Evolutionary conservation across 257 asterid genomes (phyloP), one percentile per base, ranked within the genome.

Genomic region (Solanum piurae): DNA sequence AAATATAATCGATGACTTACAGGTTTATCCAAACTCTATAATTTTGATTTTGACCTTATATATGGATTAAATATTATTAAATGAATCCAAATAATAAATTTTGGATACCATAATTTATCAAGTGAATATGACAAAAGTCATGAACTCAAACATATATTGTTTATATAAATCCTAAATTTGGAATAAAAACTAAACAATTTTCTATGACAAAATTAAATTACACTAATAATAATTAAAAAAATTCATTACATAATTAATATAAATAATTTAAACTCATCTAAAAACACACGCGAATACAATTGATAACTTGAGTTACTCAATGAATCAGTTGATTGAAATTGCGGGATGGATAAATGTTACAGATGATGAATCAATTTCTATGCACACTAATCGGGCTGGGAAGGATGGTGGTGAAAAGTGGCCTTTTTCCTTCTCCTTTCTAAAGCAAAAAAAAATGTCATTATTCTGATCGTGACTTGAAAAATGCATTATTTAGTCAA

Each of bases 1-100:
- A 0, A 7, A 69, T 69, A 9, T 69, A 69, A 13, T 27, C 1
- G 2, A 16, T 33, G 10, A 72, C 0, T 72, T 18, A 16, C 3
- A 8, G 3, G 3, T 72, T 72, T 1, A 1, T 72, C 23, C 0
- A 0, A 72, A 72, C 2, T 20, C 0, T 16, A 18, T 33, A 33
- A 72, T 20, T 33, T 33, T 72, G 1, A 16, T 21, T 31, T 5
- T 12, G 4, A 14, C 3, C 16, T 69, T 14, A 29, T 7, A 13
- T 33, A 14, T 12, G 1, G 13, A 23, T 62, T 62, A 23, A 62
- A 25, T 25, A 66, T 25, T 66, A 68, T 33, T 68, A 68, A 68
- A 68, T 68, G 13, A 13, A 18, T 27, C 8, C 20, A 69, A 33
- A 33, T 8, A 16, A 33, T 33, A 72, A 33, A 72, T 33, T 72